A percentile compares a stretch with the other conserved stretches of the same genome.
These are phyloP conservation scores for Eimeria nieschulzi DNA, from an alignment of 169 alveolate species.

Conservation along the genomic window DNA sequence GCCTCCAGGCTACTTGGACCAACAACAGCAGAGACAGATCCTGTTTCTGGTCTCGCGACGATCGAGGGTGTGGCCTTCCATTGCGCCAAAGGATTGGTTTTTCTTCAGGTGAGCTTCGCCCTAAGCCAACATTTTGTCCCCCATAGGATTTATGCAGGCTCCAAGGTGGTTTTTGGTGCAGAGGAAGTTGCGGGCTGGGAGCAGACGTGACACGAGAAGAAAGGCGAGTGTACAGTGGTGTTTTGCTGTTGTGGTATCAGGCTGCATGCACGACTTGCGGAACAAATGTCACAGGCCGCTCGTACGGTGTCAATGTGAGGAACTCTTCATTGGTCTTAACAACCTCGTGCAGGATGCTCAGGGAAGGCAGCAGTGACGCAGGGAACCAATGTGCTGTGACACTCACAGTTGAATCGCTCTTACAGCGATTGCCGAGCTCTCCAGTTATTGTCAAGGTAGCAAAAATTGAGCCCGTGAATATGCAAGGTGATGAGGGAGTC, in stretches of 20 bases:
- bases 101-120: neutral
- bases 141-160: no score
- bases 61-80: neutral
- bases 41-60: neutral
- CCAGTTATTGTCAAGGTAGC: neutral
- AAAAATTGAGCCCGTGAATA: neutral
- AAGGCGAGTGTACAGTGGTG: neutral
- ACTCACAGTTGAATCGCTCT: neutral
- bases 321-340: neutral
- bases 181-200: no score
- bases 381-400: neutral
- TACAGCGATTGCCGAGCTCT: neutral
- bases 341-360: neutral
- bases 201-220: no score
- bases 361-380: slow-evolving; percentile 47
- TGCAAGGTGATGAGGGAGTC: neutral
- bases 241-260: neutral
- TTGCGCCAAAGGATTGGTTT: neutral
- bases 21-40: slow-evolving; percentile 16
- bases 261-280: slow-evolving; percentile 34
- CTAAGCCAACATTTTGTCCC: no score
- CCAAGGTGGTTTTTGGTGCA: no score
- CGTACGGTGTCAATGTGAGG: slow-evolving; percentile 3
- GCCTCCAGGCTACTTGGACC: neutral
- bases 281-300: neutral